Evolutionary conservation across 2,329 filamentous ascomycete species (phyloP).

Genomic region (Penicillium italicum): DNA sequence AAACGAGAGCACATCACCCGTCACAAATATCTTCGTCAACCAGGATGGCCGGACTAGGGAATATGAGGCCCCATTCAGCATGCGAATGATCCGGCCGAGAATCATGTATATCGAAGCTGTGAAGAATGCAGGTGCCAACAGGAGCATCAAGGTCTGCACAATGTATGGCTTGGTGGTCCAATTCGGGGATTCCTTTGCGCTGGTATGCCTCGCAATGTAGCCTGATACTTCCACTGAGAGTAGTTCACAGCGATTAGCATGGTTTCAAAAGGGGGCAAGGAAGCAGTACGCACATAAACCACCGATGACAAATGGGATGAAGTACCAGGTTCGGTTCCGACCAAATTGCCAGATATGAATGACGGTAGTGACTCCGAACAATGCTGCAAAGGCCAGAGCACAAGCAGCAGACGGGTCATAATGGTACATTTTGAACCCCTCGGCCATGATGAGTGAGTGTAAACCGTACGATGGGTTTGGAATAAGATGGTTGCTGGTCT

Average conservation of each 20-base stretch:
- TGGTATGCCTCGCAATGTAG: constrained; percentile 13
- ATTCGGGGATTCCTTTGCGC: constrained; percentile 17
- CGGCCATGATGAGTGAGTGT: background rate
- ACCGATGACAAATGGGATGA: constrained; percentile 43
- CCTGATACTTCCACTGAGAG: constrained; percentile 14
- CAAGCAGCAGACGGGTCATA: constrained; percentile 13
- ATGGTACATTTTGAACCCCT: constrained; percentile 15
- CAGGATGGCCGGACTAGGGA: constrained; percentile 20
- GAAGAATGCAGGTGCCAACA: constrained; percentile 23
- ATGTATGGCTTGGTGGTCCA: constrained; percentile 22
- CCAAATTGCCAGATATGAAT: constrained; percentile 16
- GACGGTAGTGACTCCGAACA: constrained; percentile 28
- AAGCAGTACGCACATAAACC: constrained; percentile 15
- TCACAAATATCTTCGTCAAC: constrained; percentile 28
- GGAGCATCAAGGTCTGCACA: constrained; percentile 18
- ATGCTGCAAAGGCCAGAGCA: constrained; percentile 13
- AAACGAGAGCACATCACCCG: constrained; percentile 25
- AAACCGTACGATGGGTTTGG: background rate
- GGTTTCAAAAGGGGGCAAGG: background rate
- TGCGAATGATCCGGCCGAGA: constrained; percentile 19
- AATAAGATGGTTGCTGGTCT: background rate
- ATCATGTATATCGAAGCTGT: constrained; percentile 26
- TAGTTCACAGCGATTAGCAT: background rate
- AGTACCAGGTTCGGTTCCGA: constrained; percentile 21
- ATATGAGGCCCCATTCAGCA: constrained; percentile 14